Conservation (phyloP, 1,284 basidiomycete species). For the Ceratobasidium sp. region DNA sequence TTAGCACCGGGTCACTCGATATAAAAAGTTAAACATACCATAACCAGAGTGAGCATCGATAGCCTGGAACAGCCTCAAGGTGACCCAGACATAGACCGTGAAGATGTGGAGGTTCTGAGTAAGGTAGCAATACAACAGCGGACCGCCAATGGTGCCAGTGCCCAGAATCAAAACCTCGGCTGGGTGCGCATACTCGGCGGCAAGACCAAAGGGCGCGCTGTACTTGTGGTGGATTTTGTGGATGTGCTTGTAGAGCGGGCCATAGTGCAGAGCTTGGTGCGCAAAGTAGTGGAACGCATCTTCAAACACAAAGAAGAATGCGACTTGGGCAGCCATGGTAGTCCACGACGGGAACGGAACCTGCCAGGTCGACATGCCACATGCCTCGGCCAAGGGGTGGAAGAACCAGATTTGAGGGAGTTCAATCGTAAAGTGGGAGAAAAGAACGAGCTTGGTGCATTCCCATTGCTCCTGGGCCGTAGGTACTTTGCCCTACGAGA, state of each 20-base stretch:
- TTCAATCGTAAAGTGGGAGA: constrained; percentile 97
- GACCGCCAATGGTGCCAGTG: constrained; percentile 84
- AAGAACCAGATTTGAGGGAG: constrained; percentile 95
- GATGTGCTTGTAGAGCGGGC: constrained; percentile 93
- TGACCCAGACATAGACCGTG: constrained; percentile 94
- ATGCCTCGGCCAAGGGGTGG: constrained; percentile 89
- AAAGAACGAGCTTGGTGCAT: constrained; percentile 93
- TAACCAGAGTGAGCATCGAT: constrained; percentile 98
- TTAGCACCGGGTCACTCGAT: not conserved
- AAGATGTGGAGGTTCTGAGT: constrained; percentile 82
- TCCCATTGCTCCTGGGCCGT: constrained; percentile 89
- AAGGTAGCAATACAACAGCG: constrained; percentile 83
- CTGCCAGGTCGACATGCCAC: constrained; percentile 92
- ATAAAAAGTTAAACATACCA: constrained; percentile 57
- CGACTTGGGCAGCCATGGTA: constrained; percentile 80
- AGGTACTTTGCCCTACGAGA: constrained; percentile 68
- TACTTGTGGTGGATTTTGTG: constrained; percentile 99
- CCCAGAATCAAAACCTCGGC: constrained; percentile 90
- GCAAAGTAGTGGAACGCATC: constrained; percentile 92
- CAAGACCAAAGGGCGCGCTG: constrained; percentile 95
- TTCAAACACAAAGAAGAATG: constrained; percentile 95
- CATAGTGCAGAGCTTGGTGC: constrained; percentile 90
- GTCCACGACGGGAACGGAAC: constrained; percentile 85
- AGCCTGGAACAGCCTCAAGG: constrained; percentile 94
- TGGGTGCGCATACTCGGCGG: constrained; percentile 97